Evolutionary conservation across 805 yeast species (phyloP), one percentile per base, ranked within the genome.

Genomic region (Blastobotrys mokoenaii): DNA sequence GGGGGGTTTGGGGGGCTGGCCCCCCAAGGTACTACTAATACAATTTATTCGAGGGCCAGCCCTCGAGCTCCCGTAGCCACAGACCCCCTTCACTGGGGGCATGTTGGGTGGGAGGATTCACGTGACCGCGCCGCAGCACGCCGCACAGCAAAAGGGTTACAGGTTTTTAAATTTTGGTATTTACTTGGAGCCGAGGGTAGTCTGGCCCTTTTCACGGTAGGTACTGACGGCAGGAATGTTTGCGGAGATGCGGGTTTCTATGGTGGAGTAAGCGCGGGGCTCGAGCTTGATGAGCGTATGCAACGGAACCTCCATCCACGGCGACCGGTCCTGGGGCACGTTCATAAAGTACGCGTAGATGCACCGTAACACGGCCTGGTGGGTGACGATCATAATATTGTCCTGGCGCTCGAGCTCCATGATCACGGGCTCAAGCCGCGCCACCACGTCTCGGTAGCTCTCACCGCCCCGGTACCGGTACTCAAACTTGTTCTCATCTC

Each of bases 321-420:
- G 99, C 47, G 89, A 78, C 63, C 87, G 90, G 57, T 90, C 96
- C 63, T 90, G 97, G 3, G 97, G 96, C 15, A 93, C 95, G 61
- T 93, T 90, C 97, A 93, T 93, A 61, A 89, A 93, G 65, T 93
- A 93, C 6, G 98, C 97, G 65, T 93, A 93, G 43, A 93, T 81
- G 61, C 99, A 93, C 58, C 99, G 76, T 53, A 93, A 71, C 9
- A 93, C 97, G 0, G 97, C 97, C 66, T 93, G 99, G 64, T 93
- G 99, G 2, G 98, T 93, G 37, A 93, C 93, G 49, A 93, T 90
- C 61, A 93, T 72, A 42, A 93, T 88, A 63, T 93, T 89, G 57
- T 93, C 97, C 66, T 90, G 97, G 49, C 97, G 80, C 67, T 93
- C 99, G 52, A 93, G 73, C 65, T 93, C 98, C 98, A 93, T 93